Percentiles rank a stretch among this genome's conserved stretches.
Evolutionary conservation across 805 yeast species (phyloP).

Genomic region (Naumovozyma dairenensis): DNA sequence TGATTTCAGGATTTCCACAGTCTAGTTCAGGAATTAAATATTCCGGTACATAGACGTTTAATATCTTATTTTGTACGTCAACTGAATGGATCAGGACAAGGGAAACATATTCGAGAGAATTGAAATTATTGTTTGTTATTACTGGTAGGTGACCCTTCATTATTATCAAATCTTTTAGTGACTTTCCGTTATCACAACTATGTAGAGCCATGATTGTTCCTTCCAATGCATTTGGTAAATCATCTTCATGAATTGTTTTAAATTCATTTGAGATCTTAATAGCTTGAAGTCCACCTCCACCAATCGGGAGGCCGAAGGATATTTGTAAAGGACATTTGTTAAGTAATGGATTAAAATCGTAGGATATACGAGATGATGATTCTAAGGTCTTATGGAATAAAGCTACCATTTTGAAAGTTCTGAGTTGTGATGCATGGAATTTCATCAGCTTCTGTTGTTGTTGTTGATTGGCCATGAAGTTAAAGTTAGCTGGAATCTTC

Average conservation of each 20-base stretch:
- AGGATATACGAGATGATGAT: slow-evolving; percentile 9
- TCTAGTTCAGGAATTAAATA: slow-evolving; percentile 8
- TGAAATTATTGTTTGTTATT: slow-evolving; percentile 4
- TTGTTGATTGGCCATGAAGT: slow-evolving; percentile 14
- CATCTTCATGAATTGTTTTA: slow-evolving; percentile 25
- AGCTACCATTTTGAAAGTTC: slow-evolving; percentile 41
- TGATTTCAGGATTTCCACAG: slow-evolving; percentile 13
- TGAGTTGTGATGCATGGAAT: slow-evolving; percentile 43
- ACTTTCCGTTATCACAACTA: slow-evolving; percentile 4
- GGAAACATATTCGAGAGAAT: slow-evolving; percentile 9
- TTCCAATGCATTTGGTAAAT: slow-evolving; percentile 29
- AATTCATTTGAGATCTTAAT: slow-evolving; percentile 29
- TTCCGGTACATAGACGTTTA: slow-evolving; percentile 52
- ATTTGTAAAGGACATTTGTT: slow-evolving; percentile 33
- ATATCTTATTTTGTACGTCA: slow-evolving; percentile 27
- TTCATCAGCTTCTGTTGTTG: slow-evolving; percentile 13
- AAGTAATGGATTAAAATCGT: slow-evolving; percentile 37
- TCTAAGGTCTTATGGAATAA: slow-evolving; percentile 40
- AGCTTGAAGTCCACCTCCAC: slow-evolving; percentile 26
- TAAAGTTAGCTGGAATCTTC: slow-evolving; percentile 30
- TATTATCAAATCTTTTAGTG: slow-evolving; percentile 6
- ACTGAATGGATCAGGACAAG: slow-evolving; percentile 61
- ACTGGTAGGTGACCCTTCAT: slow-evolving; percentile 22
- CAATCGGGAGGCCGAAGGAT: slow-evolving; percentile 29
- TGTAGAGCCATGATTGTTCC: slow-evolving; percentile 31